Conservation (phyloP, 2,329 filamentous ascomycete species). For the Cladosporium sp. region DNA sequence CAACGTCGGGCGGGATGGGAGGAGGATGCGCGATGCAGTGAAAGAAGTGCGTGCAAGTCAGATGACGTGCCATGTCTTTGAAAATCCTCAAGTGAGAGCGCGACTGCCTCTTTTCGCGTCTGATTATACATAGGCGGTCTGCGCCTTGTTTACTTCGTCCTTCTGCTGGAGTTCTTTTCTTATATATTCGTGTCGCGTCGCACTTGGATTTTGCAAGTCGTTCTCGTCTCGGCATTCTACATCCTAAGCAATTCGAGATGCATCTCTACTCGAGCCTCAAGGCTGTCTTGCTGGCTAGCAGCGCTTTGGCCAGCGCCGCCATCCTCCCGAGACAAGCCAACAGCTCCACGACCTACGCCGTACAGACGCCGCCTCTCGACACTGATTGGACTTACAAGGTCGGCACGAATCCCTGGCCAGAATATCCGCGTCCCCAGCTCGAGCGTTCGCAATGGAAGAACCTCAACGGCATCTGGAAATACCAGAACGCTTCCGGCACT, state of each 20-base stretch:
- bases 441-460: slow-evolving; percentile 48
- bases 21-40: neutral
- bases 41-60: neutral
- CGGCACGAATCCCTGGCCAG: slow-evolving; percentile 48
- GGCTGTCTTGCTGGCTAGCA: neutral
- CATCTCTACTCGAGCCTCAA: neutral
- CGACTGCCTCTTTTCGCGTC: neutral
- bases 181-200: too few species aligned
- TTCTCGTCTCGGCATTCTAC: too few species aligned
- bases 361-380: slow-evolving; percentile 24
- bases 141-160: neutral
- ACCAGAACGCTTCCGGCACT: slow-evolving; percentile 37
- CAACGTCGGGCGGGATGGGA: slow-evolving; percentile 4
- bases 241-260: neutral
- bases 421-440: slow-evolving; percentile 52
- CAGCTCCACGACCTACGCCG: slow-evolving; percentile 7
- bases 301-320: neutral
- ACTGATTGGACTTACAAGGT: slow-evolving; percentile 50
- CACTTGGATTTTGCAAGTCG: neutral
- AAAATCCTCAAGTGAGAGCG: neutral
- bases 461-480: slow-evolving; percentile 54
- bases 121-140: neutral
- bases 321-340: slow-evolving; percentile 13
- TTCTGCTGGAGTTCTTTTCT: too few species aligned
- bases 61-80: slow-evolving; percentile 2